Base-by-base conservation (phyloP, 306 rosid species). In the Quercus mongolica region DNA sequence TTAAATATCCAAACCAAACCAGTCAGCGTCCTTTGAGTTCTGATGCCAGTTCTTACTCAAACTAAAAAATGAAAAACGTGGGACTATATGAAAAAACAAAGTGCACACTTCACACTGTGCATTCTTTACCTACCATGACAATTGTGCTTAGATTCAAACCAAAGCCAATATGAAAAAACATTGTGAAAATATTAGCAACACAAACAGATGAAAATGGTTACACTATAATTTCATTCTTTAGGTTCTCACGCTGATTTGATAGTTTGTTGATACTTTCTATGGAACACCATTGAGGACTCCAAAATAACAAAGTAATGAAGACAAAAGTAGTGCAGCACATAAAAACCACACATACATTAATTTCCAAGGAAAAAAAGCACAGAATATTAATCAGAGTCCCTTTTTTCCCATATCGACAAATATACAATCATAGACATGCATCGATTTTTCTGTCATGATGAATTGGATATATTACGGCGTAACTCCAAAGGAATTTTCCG, bases 361-460 rank as follows among this genome's bases (percentile, higher is more conserved):
- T 35, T 33, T 18, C 14, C 19, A 19, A 35, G 51, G 35, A 68
- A 8, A 49, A 11, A 64, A 28, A 68, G 25, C 72, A 68, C 49
- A 35, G 52, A 49, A 68, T 33, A 68, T 68, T 68, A 68, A 46
- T 68, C 52, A 31, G 73, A 38, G 46, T 8, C 58, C 1, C 41
- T 76, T 23, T 21, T 13, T 30, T 38, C 31, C 49, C 51, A 61
- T 70, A 77, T 65, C 57, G 41, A 69, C 81, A 63, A 76, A 79
- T 74, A 65, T 52, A 17, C 49, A 7, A 71, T 17, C 71, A 13
- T 64, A 23, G 20, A 17, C 56, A 65, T 62, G 38, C 51, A 15
- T 52, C 38, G 21, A 44, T 26, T 46, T 54, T 35, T 79, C 10
- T 46, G 18, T 68, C 54, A 35, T 31, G 52, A 35, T 10, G 54